Percentiles rank a stretch among this genome's conserved stretches.
These are phyloP conservation scores for Prunus armeniaca DNA, from an alignment of 306 rosid species.

Conservation along the genomic window DNA sequence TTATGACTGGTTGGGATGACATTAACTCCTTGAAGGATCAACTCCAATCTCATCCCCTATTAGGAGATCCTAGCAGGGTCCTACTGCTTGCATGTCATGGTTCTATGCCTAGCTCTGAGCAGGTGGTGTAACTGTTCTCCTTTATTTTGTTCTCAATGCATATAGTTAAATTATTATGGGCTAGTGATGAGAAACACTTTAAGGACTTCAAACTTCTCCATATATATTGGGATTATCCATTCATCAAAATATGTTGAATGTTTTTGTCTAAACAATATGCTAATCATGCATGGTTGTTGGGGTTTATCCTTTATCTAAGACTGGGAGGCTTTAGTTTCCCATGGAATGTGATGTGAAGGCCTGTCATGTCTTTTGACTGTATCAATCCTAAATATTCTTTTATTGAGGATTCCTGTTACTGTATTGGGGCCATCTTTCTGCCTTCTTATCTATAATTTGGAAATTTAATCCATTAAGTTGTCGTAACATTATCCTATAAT, in stretches of 20 bases:
- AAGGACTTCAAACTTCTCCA: neutral
- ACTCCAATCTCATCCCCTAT: constrained; percentile 51
- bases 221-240: neutral
- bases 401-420: neutral
- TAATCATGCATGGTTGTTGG: neutral
- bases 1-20: constrained; percentile 71
- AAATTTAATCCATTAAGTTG: too few relatives aligned
- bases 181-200: neutral
- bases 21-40: constrained; percentile 53
- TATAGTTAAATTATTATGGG: neutral
- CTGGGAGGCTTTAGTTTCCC: neutral
- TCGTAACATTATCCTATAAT: too few relatives aligned
- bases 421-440: too few relatives aligned
- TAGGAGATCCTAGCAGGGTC: constrained; percentile 56
- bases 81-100: constrained; percentile 63
- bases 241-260: too few relatives aligned
- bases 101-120: constrained; percentile 59
- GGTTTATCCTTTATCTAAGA: neutral
- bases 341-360: neutral
- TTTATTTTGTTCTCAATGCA: neutral
- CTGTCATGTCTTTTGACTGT: neutral
- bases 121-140: constrained; percentile 31
- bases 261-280: neutral
- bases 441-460: too few relatives aligned
- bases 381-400: neutral